Evolutionary conservation across 2,329 filamentous ascomycete species (phyloP), one percentile per base, ranked within the genome.

Genomic region (Diaporthe longicolla): DNA sequence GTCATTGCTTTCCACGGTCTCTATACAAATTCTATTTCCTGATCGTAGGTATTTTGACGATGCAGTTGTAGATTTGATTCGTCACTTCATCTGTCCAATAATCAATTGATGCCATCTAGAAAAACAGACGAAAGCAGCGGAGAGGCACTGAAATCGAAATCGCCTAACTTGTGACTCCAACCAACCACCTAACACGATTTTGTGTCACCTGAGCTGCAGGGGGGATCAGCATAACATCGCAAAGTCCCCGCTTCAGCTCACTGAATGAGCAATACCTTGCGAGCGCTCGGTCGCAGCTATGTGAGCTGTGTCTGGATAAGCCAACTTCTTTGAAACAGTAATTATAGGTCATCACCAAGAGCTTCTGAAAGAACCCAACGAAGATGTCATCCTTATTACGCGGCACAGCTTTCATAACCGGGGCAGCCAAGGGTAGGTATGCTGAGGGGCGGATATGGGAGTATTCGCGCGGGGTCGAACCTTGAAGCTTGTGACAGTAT

Each of bases 381-480:
- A 52, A 66, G 5, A 66, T 66, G 61, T 1, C 61, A 8, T 32
- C 61, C 29, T 32, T 52, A 11, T 32, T 66, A 4, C 61, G 61
- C 21, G 61, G 61, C 21, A 21, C 29, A 37, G 61, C 61, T 24
- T 66, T 66, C 29, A 66, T 66, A 24, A 66, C 61, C 45, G 61
- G 61, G 45, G 61, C 61, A 24, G 61, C 61, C 2, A 66, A 66
- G 21, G 61, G 61, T 66, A 37, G 52, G 61, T 21, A 21, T 26
- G 11, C 21, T 32, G 11, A 40, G 2, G 11, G 3, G 37, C 5
- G 11, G 21, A 24, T 3, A 17, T 8, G 13, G 21, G 3, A 24
- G 19, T 17, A 29, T 4, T 50, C 35, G 6, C 6, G 43, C 17
- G 26, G 26, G 19, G 45, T 6, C 7, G 29, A 32, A 32, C 29